Evolutionary conservation across 176 grass and related monocot species (phyloP).

Genomic region (Chloris gayana): DNA sequence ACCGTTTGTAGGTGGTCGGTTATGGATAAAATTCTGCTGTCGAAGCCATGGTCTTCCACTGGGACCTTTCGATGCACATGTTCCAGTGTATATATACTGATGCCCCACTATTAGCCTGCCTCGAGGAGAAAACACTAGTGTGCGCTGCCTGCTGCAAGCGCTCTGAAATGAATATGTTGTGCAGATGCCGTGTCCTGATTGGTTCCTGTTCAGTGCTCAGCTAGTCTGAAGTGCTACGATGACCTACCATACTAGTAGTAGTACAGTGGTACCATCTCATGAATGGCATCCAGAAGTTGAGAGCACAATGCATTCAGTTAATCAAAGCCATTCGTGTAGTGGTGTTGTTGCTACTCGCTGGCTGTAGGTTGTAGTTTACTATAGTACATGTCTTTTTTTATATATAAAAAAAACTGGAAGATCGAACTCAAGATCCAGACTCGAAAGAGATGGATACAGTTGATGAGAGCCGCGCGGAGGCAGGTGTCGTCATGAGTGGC

Average conservation of each 20-base stretch:
- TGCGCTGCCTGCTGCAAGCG: not conserved
- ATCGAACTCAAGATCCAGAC: not conserved
- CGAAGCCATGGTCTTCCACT: not conserved
- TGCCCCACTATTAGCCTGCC: not conserved
- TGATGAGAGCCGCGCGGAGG: not conserved
- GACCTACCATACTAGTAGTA: not conserved
- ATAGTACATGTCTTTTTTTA: not conserved
- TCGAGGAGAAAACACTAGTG: not conserved
- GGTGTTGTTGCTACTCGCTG: not conserved
- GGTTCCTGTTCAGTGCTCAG: not conserved
- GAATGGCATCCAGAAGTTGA: not conserved
- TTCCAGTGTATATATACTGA: not conserved
- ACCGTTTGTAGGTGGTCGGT: not conserved
- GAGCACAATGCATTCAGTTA: not conserved
- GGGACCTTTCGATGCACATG: not conserved
- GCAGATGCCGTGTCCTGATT: not conserved
- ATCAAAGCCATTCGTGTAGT: not conserved
- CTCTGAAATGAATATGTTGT: not conserved
- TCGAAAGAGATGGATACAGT: not conserved
- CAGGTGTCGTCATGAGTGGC: constrained; percentile 17
- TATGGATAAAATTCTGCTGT: not conserved
- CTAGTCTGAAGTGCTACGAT: not conserved
- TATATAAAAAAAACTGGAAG: too few species aligned
- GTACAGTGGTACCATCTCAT: not conserved
- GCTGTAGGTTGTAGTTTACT: too few species aligned